A percentile compares a stretch with the other conserved stretches of the same genome.
Conservation (phyloP, 108 stramenopile species). For the Fragilaria crotonensis region DNA sequence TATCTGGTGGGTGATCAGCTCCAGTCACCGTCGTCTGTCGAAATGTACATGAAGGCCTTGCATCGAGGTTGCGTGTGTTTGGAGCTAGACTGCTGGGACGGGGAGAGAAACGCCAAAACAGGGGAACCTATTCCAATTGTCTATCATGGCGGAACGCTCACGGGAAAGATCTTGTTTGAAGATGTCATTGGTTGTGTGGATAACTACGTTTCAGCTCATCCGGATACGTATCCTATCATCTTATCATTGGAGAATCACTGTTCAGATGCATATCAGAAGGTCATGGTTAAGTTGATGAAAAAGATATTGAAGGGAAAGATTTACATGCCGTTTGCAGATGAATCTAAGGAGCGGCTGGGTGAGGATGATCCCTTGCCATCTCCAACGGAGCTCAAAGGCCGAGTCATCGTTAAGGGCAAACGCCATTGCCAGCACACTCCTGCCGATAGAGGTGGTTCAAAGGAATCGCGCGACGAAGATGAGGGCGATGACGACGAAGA, state of each 20-base stretch:
- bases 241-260: conserved; percentile 97
- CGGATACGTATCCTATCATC: conserved; percentile 82
- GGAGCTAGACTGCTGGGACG: conserved; percentile 97
- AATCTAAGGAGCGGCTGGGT: conserved; percentile 12
- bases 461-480: conserved; percentile 20
- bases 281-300: conserved; percentile 66
- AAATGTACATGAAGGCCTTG: conserved; percentile 65
- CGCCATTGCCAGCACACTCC: conserved; percentile 16
- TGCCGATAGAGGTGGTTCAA: no score
- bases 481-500: conserved; percentile 16
- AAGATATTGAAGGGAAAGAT: conserved; percentile 26
- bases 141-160: conserved; percentile 92
- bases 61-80: conserved; percentile 91
- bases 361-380: conserved; percentile 38
- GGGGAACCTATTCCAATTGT: conserved; percentile 52
- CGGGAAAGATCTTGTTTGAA: conserved; percentile 72
- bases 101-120: conserved; percentile 13
- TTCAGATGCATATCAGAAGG: conserved; percentile 62
- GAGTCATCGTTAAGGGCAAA: conserved; percentile 81
- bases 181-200: conserved; percentile 66
- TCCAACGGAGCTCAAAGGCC: conserved; percentile 68
- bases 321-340: background rate
- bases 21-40: conserved; percentile 58
- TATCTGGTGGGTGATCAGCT: conserved; percentile 95
- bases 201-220: conserved; percentile 39